Percentiles rank a stretch among this genome's conserved stretches.
phyloP scores from a whole-genome alignment of 306 rosid genomes.

The Cucurbita argyrosperma region DNA sequence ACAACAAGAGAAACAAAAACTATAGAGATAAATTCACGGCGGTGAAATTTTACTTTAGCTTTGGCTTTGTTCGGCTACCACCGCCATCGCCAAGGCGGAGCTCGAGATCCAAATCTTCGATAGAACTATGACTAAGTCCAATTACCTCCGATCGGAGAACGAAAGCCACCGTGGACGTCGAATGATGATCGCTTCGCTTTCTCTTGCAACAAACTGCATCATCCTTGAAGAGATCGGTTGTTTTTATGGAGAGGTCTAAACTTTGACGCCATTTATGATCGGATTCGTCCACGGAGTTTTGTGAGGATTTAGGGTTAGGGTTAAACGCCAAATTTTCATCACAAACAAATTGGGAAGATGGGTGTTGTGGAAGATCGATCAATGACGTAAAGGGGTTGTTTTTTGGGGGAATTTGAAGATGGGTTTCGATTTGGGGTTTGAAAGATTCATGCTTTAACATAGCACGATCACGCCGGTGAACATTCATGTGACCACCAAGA shows the following conservation, averaged over 20 bases:
- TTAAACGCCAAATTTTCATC: constrained; percentile 20
- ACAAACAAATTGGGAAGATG: constrained; percentile 30
- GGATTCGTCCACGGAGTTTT: neutral
- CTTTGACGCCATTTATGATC: neutral
- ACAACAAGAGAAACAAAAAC: neutral
- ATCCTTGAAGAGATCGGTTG: neutral
- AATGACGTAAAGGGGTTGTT: constrained; percentile 15
- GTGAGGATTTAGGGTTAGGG: constrained; percentile 47
- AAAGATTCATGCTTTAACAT: constrained; percentile 38
- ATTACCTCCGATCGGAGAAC: constrained; percentile 24
- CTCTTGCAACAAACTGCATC: constrained; percentile 35
- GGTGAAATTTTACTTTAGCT: constrained; percentile 6
- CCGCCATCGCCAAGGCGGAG: constrained; percentile 28
- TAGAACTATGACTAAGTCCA: constrained; percentile 17
- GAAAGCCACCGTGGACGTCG: constrained; percentile 22
- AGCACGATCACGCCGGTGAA: constrained; percentile 85
- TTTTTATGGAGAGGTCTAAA: neutral
- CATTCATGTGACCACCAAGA: constrained; percentile 92
- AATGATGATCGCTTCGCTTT: constrained; percentile 32
- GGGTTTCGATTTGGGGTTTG: constrained; percentile 22
- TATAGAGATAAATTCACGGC: neutral
- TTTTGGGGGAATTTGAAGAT: constrained; percentile 14
- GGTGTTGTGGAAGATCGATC: constrained; percentile 13
- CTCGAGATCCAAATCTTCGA: constrained; percentile 46
- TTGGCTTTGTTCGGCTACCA: constrained; percentile 19